Evolutionary conservation across 169 alveolate genomes (phyloP).

Genomic region (Plasmodium yoelii): DNA sequence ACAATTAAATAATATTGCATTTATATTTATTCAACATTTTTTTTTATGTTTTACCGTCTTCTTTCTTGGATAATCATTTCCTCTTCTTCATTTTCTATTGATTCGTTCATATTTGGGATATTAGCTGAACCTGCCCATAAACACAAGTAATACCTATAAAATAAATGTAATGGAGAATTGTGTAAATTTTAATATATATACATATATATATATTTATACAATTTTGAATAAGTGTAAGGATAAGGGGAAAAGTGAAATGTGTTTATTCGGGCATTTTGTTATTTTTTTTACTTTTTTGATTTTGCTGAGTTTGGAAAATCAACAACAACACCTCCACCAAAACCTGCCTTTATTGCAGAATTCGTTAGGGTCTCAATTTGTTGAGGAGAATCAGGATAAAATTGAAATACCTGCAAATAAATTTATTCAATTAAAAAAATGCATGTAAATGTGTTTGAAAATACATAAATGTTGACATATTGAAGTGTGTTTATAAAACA

Average conservation of each 20-base stretch:
- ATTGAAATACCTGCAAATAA: constrained; percentile 90
- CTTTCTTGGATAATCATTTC: constrained; percentile 35
- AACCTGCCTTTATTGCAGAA: constrained; percentile 95
- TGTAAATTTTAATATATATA: not conserved
- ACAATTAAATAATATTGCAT: not conserved
- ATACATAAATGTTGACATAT: not conserved
- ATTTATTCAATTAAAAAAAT: not conserved
- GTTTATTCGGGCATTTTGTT: not conserved
- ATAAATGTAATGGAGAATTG: not conserved
- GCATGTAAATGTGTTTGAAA: not conserved
- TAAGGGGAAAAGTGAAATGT: not conserved
- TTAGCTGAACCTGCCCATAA: constrained; percentile 92
- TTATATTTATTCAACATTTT: not conserved
- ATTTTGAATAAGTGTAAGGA: not conserved
- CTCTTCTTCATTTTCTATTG: constrained; percentile 78
- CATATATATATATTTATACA: no score
- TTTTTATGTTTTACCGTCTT: constrained; percentile 26
- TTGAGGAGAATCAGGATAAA: constrained; percentile 96
- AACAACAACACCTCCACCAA: constrained; percentile 96
- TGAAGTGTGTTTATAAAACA: no score
- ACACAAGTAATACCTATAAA: constrained; percentile 89
- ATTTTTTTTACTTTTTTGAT: constrained; percentile 92
- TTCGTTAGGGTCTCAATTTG: constrained; percentile 95
- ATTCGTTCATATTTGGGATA: constrained; percentile 77
- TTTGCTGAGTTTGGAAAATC: constrained; percentile 97